phyloP scores from a whole-genome alignment of 352 stramenopile genomes.

The Phytophthora kernoviae region DNA sequence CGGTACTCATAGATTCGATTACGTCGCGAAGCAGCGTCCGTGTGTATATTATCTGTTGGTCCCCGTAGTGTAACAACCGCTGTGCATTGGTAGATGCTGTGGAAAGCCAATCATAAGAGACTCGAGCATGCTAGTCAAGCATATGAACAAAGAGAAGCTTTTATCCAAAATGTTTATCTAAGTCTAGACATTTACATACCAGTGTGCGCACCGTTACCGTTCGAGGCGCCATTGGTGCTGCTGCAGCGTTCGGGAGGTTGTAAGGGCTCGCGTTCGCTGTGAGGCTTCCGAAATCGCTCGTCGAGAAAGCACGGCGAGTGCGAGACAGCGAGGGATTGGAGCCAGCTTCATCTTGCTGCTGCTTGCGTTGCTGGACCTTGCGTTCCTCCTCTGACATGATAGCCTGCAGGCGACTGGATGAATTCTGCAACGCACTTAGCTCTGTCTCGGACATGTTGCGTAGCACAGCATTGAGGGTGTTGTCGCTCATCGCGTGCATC shows the following conservation, averaged over 20 bases:
- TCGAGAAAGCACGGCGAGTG: conserved; percentile 66
- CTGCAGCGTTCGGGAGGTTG: conserved; percentile 12
- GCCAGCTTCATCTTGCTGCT: conserved; percentile 36
- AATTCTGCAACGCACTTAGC: conserved; percentile 62
- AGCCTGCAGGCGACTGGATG: conserved; percentile 62
- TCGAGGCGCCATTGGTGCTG: conserved; percentile 17
- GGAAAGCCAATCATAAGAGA: not conserved
- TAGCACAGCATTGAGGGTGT: conserved; percentile 58
- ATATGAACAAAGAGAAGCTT: conserved; percentile 3
- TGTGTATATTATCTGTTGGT: conserved; percentile 1
- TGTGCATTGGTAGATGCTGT: not conserved
- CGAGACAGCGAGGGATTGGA: conserved; percentile 49
- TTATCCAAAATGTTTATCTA: conserved; percentile 7
- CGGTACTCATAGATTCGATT: not conserved
- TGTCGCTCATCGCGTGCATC: conserved; percentile 72
- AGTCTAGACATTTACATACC: conserved; percentile 15
- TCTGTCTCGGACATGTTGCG: conserved; percentile 78
- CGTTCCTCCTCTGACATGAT: conserved; percentile 64
- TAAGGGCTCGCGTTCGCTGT: conserved; percentile 24
- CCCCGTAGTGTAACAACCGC: not conserved
- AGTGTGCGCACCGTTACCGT: conserved; percentile 12
- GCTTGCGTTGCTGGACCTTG: conserved; percentile 34
- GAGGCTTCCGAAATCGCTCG: conserved; percentile 59
- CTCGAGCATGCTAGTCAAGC: not conserved
- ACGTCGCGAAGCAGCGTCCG: not conserved